A percentile compares a stretch with the other conserved stretches of the same genome.
Evolutionary conservation across 768 basidiomycete genomes (phyloP).

Genomic region (Daedaleopsis nitida): DNA sequence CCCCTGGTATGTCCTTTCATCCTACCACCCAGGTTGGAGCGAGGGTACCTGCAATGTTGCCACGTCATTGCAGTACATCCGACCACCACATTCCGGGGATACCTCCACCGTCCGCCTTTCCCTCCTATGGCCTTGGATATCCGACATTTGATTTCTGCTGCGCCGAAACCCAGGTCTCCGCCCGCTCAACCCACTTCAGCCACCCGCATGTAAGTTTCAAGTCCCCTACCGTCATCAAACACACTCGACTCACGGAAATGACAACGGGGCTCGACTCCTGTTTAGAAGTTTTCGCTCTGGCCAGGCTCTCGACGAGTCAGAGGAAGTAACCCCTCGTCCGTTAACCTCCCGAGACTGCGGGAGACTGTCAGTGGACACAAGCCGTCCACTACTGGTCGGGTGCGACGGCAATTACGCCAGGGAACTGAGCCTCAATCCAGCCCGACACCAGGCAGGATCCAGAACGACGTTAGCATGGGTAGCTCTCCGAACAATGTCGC

Average conservation of each 20-base stretch:
- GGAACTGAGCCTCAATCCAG: background rate
- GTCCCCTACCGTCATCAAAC: too few relatives aligned
- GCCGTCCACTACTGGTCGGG: background rate
- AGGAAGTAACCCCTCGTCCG: background rate
- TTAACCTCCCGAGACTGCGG: background rate
- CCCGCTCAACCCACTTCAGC: too few relatives aligned
- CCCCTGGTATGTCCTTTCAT: background rate
- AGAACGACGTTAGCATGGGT: background rate
- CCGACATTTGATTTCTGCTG: too few relatives aligned
- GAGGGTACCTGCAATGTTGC: background rate
- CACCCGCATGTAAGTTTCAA: too few relatives aligned
- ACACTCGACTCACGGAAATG: too few relatives aligned
- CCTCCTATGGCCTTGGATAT: too few relatives aligned
- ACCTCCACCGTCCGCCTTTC: too few relatives aligned
- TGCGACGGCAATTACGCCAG: background rate
- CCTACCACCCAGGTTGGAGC: background rate
- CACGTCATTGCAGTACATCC: background rate
- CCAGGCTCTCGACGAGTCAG: too few relatives aligned
- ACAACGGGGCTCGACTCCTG: too few relatives aligned
- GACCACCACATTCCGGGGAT: background rate
- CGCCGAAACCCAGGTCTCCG: too few relatives aligned
- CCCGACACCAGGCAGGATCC: background rate
- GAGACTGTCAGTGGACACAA: background rate
- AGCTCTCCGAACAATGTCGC: background rate
- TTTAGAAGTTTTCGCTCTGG: too few relatives aligned